These are phyloP conservation scores for Volvox carteri DNA, from an alignment of 163 green algal genomes.

Conservation along the genomic window DNA sequence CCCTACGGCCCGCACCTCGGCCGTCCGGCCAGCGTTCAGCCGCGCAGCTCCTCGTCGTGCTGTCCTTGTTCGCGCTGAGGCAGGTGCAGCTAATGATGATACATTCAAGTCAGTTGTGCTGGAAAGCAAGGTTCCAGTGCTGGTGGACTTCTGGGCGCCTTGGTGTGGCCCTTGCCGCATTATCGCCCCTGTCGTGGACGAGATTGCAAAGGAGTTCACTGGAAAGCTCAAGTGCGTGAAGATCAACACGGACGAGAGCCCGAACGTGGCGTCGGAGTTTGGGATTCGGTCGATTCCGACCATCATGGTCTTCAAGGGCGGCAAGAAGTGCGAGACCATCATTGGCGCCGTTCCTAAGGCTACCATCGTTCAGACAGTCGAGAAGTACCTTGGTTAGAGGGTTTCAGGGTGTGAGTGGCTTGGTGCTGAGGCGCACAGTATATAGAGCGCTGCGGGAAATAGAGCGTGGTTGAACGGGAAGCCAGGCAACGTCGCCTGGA, in stretches of 20 bases:
- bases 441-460: conserved; percentile 3
- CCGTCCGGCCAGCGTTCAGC: conserved; percentile 5
- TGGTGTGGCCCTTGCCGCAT: conserved; percentile 99
- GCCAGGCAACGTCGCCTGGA: background rate
- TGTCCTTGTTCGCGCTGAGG: conserved; percentile 46
- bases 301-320: conserved; percentile 88
- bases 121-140: conserved; percentile 88
- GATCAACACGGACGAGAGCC: conserved; percentile 99
- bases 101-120: conserved; percentile 94
- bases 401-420: background rate
- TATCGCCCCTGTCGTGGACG: conserved; percentile 98
- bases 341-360: conserved; percentile 97
- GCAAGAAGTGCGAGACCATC: conserved; percentile 95
- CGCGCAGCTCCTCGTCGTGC: conserved; percentile 21
- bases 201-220: conserved; percentile 92
- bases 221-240: conserved; percentile 94
- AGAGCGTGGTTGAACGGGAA: background rate
- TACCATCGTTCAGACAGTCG: conserved; percentile 90
- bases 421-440: background rate
- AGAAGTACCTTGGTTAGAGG: conserved; percentile 90
- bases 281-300: conserved; percentile 98
- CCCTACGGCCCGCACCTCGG: background rate
- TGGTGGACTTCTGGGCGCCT: conserved; percentile 98
- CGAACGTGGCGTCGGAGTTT: conserved; percentile 94
- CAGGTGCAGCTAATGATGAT: conserved; percentile 85